Evolutionary conservation across 23 red algal species (phyloP), one percentile per base, ranked within the genome.

Genomic region (Gracilaria caudata): DNA sequence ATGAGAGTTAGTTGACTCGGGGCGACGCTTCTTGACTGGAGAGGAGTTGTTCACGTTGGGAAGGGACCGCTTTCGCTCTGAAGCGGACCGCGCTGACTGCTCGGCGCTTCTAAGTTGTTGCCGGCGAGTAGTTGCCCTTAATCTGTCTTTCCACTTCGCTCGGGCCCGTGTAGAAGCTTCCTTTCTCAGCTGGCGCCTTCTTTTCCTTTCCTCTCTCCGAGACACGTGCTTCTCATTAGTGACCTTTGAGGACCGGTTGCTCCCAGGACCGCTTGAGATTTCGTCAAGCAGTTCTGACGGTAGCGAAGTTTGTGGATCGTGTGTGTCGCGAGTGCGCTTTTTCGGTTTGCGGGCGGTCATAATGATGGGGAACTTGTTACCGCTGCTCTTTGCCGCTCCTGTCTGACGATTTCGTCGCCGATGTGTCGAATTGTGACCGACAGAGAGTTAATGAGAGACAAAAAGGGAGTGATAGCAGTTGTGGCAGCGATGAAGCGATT

Each of bases 321-420:
- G 80, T 0, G 80, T 84, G 59, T 84, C 60, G 80, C 80, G 80
- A 70, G 63, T 84, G 36, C 80, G 80, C 44, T 53, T 84, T 60
- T 80, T 80, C 46, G 77, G 32, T 23, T 36, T 63, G 47, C 46
- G 77, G 46, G 77, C 33, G 4, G 51, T 4, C 77, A 80, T 80
- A 7, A 2, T 75, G 40, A 47, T 9, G 25, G 21, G 7, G 60
- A 65, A 33, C 49, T 53, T 17, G 61, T 37, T 66, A 66, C 29
- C 26, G 21, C 49, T 7, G 12, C 49, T 53, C 49, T 9, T 7
- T 53, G 49, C 12, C 49, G 49, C 13, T 35, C 21, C 29, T 36
- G 29, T 66, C 26, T 35, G 29, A 66, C 61, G 36, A 37, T 57
- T 57, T 7, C 4, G 8, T 35, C 1, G 61, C 30, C 36, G 61